These are phyloP conservation scores for Linum tenue DNA, from an alignment of 345 rosid genomes.

Conservation along the genomic window DNA sequence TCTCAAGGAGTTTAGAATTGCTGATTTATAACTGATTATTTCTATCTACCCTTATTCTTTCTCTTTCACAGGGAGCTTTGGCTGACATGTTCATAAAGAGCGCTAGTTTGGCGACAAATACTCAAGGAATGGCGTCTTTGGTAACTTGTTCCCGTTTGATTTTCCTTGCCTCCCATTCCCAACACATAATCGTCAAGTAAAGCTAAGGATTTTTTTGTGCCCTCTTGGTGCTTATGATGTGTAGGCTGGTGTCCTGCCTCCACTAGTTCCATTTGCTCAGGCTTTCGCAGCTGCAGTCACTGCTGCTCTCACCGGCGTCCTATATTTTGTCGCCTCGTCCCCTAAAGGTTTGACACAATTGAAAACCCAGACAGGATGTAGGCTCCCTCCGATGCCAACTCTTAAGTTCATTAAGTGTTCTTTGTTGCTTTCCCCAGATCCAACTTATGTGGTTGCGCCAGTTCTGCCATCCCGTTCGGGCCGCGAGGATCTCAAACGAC, in stretches of 20 bases:
- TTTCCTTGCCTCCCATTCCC: neutral
- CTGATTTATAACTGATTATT: neutral
- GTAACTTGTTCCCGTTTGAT: slow-evolving; percentile 25
- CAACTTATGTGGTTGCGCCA: slow-evolving; percentile 80
- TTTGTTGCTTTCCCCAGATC: slow-evolving; percentile 42
- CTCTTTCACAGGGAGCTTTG: slow-evolving; percentile 56
- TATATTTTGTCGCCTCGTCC: slow-evolving; percentile 80
- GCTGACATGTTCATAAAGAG: slow-evolving; percentile 83
- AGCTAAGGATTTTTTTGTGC: slow-evolving; percentile 5
- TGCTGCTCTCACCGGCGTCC: slow-evolving; percentile 83
- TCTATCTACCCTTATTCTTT: neutral
- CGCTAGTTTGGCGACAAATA: slow-evolving; percentile 50
- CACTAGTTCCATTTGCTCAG: slow-evolving; percentile 94
- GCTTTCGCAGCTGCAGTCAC: slow-evolving; percentile 92
- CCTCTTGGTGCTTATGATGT: slow-evolving; percentile 1
- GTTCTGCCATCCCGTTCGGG: slow-evolving; percentile 58
- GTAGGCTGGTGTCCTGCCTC: slow-evolving; percentile 82
- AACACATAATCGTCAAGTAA: neutral
- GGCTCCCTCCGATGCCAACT: neutral
- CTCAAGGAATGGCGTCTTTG: slow-evolving; percentile 78
- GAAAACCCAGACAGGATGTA: neutral
- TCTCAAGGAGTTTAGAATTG: neutral
- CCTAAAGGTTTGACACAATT: slow-evolving; percentile 53
- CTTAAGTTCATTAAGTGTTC: slow-evolving; percentile 1
- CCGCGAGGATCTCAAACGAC: slow-evolving; percentile 71